phyloP scores from a whole-genome alignment of 352 stramenopile species.

The Globisporangium middletonii region DNA sequence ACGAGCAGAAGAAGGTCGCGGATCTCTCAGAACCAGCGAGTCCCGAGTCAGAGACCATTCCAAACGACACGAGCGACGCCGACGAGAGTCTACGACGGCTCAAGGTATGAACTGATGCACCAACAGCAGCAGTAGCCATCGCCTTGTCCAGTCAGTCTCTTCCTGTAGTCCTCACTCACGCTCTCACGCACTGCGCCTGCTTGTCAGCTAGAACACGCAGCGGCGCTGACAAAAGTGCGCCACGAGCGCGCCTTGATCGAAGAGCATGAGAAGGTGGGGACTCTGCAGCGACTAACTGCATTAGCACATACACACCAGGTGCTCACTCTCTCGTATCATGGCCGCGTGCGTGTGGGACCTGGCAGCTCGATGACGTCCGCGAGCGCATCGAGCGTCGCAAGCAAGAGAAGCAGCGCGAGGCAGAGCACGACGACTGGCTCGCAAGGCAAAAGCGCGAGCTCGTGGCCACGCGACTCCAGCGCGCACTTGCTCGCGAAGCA shows the following conservation, averaged over 20 bases:
- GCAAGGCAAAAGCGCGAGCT: constrained; percentile 47
- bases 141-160: constrained; percentile 7
- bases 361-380: constrained; percentile 43
- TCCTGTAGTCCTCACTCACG: background rate
- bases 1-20: background rate
- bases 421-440: constrained; percentile 44
- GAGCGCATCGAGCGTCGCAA: constrained; percentile 33
- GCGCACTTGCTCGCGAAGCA: constrained; percentile 22
- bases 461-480: constrained; percentile 32
- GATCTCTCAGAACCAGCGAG: constrained; percentile 12
- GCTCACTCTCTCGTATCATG: background rate
- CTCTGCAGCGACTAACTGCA: too few species aligned
- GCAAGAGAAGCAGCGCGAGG: constrained; percentile 37
- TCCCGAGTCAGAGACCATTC: constrained; percentile 2
- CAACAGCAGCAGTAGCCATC: too few species aligned
- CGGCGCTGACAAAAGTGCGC: constrained; percentile 35
- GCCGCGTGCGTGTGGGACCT: background rate
- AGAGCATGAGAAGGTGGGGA: constrained; percentile 47
- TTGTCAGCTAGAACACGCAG: constrained; percentile 27
- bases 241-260: constrained; percentile 54
- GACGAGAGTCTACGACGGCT: constrained; percentile 29
- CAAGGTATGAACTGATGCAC: too few species aligned
- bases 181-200: background rate
- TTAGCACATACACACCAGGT: too few species aligned
- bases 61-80: constrained; percentile 8